Base-by-base conservation (phyloP, 306 rosid species). In the Cucurbita argyrosperma region DNA sequence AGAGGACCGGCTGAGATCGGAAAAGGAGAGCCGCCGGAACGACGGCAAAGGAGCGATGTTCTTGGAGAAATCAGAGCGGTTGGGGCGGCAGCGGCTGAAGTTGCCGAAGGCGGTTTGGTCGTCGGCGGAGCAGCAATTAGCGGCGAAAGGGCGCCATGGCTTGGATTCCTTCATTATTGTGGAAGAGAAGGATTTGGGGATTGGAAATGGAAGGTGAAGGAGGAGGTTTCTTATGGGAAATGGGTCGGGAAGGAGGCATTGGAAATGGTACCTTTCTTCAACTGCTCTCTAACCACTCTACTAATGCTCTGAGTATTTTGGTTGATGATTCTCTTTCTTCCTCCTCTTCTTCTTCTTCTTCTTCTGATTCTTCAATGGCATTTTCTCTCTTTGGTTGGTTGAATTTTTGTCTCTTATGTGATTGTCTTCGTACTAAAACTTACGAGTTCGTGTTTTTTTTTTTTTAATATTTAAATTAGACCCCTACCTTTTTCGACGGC, bases 1-100 rank as follows among this genome's bases (percentile, higher is more conserved):
- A 0, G 96, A 94, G 5, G 99, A 91, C 1, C 88, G 89, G 77
- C 99, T 94, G 38, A 91, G 92, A 57, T 94, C 91, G 1, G 99
- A 91, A 84, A 91, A 91, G 2, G 99, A 94, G 0, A 94, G 54
- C 45, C 87, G 80, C 59, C 97, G 77, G 55, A 91, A 94, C 2
- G 99, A 91, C 0, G 99, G 89, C 46, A 87, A 39, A 1, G 90
- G 87, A 21, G 91, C 91, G 4, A 90, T 79, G 60, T 89, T 76
- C 90, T 89, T 86, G 0, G 99, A 89, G 55, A 84, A 81, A 10
- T 90, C 96, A 0, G 97, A 89, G 39, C 83, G 81, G 4, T 91
- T 86, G 0, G 96, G 88, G 63, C 90, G 84, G 86, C 98, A 90
- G 26, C 83, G 80, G 80, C 92, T 93, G 58, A 91, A 85, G 73